These are phyloP conservation scores for Zangia roseola DNA, from an alignment of 768 basidiomycete genomes.

Conservation along the genomic window DNA sequence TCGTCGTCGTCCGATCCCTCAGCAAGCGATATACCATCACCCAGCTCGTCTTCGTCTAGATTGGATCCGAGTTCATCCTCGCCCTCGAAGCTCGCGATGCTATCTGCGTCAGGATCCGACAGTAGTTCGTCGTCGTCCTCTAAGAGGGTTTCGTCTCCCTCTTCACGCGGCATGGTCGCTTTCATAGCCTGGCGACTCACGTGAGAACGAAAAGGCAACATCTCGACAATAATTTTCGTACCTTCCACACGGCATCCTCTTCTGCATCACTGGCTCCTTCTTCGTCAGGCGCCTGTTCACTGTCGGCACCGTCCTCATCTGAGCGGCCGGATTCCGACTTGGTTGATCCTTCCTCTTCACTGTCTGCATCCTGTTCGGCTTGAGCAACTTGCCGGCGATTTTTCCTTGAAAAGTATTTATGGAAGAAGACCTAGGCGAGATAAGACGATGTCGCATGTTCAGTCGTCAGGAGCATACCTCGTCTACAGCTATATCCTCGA, in stretches of 20 bases:
- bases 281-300: constrained; percentile 38
- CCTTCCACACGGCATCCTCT: constrained; percentile 89
- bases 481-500: constrained; percentile 79
- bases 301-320: constrained; percentile 16
- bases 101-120: constrained; percentile 29
- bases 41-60: constrained; percentile 35
- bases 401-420: constrained; percentile 83
- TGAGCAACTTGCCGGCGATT: constrained; percentile 52
- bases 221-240: constrained; percentile 27
- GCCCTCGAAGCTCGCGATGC: constrained; percentile 33
- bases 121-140: constrained; percentile 31
- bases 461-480: constrained; percentile 48
- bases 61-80: constrained; percentile 27
- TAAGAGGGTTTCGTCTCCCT: constrained; percentile 47
- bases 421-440: constrained; percentile 73
- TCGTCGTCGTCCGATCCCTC: constrained; percentile 76
- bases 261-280: constrained; percentile 47
- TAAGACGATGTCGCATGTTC: not conserved
- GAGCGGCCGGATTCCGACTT: constrained; percentile 26
- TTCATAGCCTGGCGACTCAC: constrained; percentile 70
- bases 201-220: not conserved
- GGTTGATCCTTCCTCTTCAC: constrained; percentile 14
- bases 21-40: constrained; percentile 50
- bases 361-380: constrained; percentile 34
- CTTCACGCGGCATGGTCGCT: constrained; percentile 69